Evolutionary conservation across 2,329 filamentous ascomycete genomes (phyloP), one percentile per base, ranked within the genome.

Genomic region (Drechslerella dactyloides): DNA sequence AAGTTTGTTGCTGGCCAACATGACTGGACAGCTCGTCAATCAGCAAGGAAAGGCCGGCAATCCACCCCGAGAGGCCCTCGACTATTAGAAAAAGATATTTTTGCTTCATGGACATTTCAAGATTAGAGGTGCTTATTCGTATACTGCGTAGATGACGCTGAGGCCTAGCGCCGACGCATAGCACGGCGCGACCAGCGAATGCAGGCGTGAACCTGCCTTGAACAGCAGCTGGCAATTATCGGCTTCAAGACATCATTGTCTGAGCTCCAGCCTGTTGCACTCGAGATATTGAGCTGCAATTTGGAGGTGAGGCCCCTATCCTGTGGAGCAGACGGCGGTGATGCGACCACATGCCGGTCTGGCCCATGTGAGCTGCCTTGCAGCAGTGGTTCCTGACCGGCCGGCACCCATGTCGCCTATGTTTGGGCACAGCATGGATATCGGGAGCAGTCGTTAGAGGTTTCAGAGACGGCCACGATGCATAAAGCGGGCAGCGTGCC

Each of bases 381-480:
- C 37, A 42, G 37, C 37, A 42, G 11, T 13, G 37, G 37, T 42
- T 42, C 37, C 37, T 42, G 37, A 13, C 37, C 4, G 37, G 37
- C 13, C 5, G 37, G 35, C 17, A 51, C 63, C 63, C 54, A 40
- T 56, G 46, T 46, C 55, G 27, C 21, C 46, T 51, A 19, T 48
- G 55, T 53, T 48, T 46, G 48, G 42, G 19, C 30, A 10, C 37
- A 19, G 53, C 66, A 63, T 63, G 59, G 66, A 42, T 33, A 40
- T 8, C 5, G 40, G 40, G 21, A 23, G 33, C 21, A 15, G 21
- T 27, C 44, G 8, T 63, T 33, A 8, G 27, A 33, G 27, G 66
- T 70, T 70, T 70, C 66, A 70, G 54, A 54, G 51, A 52, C 46
- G 66, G 24, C 66, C 66, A 70, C 59, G 66, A 70, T 33, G 27